Evolutionary conservation across 2,329 filamentous ascomycete species (phyloP).

Genomic region (Calonectria ilicicola): DNA sequence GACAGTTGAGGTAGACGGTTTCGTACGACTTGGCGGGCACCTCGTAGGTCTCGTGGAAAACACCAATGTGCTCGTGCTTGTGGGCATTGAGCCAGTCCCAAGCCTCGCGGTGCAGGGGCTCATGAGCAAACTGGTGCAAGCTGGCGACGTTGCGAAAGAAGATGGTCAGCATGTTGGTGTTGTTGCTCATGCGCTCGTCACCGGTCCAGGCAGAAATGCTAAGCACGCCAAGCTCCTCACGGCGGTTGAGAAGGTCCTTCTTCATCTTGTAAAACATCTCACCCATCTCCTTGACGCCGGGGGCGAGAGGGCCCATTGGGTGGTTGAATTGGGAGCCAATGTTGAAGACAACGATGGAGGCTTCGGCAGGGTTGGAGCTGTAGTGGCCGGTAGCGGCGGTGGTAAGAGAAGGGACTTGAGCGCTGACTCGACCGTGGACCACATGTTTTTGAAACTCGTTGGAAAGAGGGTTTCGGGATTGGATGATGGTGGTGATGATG

Average conservation of each 20-base stretch:
- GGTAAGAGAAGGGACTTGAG: conserved; percentile 45
- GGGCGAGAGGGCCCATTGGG: conserved; percentile 61
- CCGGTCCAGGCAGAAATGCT: conserved; percentile 55
- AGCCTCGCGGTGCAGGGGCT: conserved; percentile 57
- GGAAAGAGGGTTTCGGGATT: conserved; percentile 30
- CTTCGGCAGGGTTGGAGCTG: conserved; percentile 41
- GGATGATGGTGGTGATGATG: conserved; percentile 44
- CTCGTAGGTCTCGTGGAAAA: conserved; percentile 67
- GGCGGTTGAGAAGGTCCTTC: conserved; percentile 47
- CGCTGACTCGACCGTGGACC: conserved; percentile 49
- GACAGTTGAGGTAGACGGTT: conserved; percentile 61
- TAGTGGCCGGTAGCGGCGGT: conserved; percentile 43
- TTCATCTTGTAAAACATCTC: conserved; percentile 54
- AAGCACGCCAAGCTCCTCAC: conserved; percentile 61
- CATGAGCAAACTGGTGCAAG: conserved; percentile 65
- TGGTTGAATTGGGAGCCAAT: conserved; percentile 60
- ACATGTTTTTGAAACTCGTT: conserved; percentile 41
- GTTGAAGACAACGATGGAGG: conserved; percentile 56
- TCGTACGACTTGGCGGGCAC: conserved; percentile 60
- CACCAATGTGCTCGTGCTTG: conserved; percentile 55
- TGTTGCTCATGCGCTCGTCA: conserved; percentile 52
- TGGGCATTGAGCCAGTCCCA: conserved; percentile 63
- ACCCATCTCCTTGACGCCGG: conserved; percentile 55
- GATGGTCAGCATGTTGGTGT: conserved; percentile 57
- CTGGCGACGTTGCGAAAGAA: conserved; percentile 64